phyloP scores from a whole-genome alignment of 345 rosid species.

The Rubroshorea leprosula region DNA sequence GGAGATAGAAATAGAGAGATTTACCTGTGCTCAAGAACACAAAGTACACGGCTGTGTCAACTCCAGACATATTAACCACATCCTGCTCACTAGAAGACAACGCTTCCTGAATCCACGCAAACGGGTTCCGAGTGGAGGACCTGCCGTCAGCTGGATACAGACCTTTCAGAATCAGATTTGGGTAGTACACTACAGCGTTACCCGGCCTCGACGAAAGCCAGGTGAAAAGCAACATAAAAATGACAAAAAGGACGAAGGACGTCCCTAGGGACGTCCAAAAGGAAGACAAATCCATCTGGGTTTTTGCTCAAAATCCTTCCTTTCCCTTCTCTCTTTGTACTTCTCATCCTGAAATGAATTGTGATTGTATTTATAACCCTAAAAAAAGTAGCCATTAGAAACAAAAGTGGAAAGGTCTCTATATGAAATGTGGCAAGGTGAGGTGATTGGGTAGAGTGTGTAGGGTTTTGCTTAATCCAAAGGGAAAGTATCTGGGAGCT shows the following conservation, averaged over 20 bases:
- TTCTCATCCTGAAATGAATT: not conserved
- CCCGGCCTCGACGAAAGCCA: conserved; percentile 67
- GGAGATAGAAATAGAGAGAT: conserved; percentile 5
- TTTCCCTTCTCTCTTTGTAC: not conserved
- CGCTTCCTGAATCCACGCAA: conserved; percentile 76
- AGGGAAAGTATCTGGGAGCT: too few species aligned
- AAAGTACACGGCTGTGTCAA: conserved; percentile 91
- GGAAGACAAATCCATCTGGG: conserved; percentile 67
- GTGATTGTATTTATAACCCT: too few species aligned
- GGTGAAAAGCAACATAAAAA: conserved; percentile 66
- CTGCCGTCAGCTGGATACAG: conserved; percentile 73
- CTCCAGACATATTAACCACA: conserved; percentile 55
- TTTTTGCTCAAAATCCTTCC: conserved; percentile 9
- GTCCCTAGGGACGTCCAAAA: conserved; percentile 82
- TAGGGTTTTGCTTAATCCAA: too few species aligned
- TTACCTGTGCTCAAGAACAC: conserved; percentile 83
- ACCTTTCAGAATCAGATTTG: conserved; percentile 74
- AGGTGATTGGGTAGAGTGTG: too few species aligned
- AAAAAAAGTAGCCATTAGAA: conserved; percentile 3
- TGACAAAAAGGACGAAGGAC: conserved; percentile 51
- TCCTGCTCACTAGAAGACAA: conserved; percentile 63
- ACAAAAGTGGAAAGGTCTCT: conserved; percentile 6
- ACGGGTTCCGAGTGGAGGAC: conserved; percentile 50
- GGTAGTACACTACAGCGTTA: conserved; percentile 62
- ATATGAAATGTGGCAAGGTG: too few species aligned